A percentile compares a stretch with the other conserved stretches of the same genome.
These are phyloP conservation scores for Phytophthora gonapodyides DNA, from an alignment of 352 stramenopile species.

Conservation along the genomic window DNA sequence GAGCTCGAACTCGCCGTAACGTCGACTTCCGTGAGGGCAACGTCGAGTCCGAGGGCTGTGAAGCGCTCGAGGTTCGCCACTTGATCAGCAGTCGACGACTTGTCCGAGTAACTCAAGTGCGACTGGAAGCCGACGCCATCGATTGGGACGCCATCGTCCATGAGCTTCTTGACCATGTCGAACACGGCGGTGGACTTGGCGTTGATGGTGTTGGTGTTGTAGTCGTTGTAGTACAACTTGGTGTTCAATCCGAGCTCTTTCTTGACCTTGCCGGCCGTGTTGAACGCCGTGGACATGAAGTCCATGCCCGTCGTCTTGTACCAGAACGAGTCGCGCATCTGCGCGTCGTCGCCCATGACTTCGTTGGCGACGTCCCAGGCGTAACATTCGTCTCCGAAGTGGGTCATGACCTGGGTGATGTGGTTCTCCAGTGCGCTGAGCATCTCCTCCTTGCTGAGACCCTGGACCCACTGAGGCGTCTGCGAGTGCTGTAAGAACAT, in stretches of 20 bases:
- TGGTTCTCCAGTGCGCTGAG: constrained; percentile 37
- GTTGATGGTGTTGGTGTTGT: constrained; percentile 40
- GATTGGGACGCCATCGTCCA: constrained; percentile 20
- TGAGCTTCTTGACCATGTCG: constrained; percentile 27
- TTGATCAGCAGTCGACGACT: constrained; percentile 19
- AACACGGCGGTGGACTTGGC: constrained; percentile 35
- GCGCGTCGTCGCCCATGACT: constrained; percentile 36
- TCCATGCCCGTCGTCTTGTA: constrained; percentile 41
- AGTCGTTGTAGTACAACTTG: constrained; percentile 40
- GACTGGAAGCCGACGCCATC: constrained; percentile 36
- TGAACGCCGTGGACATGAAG: constrained; percentile 38
- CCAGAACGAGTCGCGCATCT: constrained; percentile 36
- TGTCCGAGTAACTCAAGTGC: constrained; percentile 16
- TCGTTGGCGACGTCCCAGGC: constrained; percentile 45
- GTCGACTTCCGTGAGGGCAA: constrained; percentile 35
- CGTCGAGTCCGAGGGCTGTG: constrained; percentile 32
- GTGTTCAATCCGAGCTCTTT: constrained; percentile 30
- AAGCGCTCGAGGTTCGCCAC: constrained; percentile 30
- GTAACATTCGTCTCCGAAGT: constrained; percentile 39
- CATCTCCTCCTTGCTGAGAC: constrained; percentile 30
- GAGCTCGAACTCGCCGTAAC: constrained; percentile 24
- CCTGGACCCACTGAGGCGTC: constrained; percentile 33
- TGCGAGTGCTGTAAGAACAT: constrained; percentile 27
- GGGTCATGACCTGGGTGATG: constrained; percentile 38
- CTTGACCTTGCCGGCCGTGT: constrained; percentile 33